Evolutionary conservation across 2,329 filamentous ascomycete genomes (phyloP).

Genomic region (Cordyceps farinosa): DNA sequence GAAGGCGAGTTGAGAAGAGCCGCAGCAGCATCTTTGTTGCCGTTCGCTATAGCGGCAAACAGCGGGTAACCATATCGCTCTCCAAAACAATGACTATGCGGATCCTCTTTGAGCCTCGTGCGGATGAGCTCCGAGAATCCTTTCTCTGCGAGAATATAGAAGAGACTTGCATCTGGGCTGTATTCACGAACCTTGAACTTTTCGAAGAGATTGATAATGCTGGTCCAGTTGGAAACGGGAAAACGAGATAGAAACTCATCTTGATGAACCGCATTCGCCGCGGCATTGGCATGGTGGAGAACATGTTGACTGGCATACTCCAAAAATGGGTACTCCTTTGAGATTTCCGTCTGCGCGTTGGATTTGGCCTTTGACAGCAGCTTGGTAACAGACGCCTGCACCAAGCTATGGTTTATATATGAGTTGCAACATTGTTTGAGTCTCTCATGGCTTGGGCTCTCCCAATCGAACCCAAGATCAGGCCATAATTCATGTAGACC

Average conservation of each 20-base stretch:
- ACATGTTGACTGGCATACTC: constrained; percentile 18
- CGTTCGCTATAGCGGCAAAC: not conserved
- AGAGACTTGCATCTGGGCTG: not conserved
- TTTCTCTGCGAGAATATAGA: constrained; percentile 17
- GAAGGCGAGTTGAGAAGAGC: not conserved
- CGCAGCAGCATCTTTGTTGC: not conserved
- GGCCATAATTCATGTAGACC: constrained; percentile 25
- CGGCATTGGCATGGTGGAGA: constrained; percentile 21
- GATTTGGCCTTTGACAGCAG: too few relatives aligned
- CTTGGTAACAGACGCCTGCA: not conserved
- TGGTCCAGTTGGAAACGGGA: not conserved
- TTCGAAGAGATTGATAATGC: not conserved
- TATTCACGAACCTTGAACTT: constrained; percentile 5
- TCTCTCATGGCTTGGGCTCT: constrained; percentile 6
- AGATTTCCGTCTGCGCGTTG: too few relatives aligned
- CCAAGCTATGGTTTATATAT: not conserved
- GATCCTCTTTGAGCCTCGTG: not conserved
- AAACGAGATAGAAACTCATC: not conserved
- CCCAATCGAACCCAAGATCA: not conserved
- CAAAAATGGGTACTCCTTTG: constrained; percentile 16
- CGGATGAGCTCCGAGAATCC: not conserved
- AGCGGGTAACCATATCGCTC: not conserved
- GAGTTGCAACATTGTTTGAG: constrained; percentile 18
- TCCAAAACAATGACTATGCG: not conserved
- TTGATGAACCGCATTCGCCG: not conserved